Evolutionary conservation across 2,329 filamentous ascomycete genomes (phyloP), one percentile per base, ranked within the genome.

Genomic region (Fusarium sp.): DNA sequence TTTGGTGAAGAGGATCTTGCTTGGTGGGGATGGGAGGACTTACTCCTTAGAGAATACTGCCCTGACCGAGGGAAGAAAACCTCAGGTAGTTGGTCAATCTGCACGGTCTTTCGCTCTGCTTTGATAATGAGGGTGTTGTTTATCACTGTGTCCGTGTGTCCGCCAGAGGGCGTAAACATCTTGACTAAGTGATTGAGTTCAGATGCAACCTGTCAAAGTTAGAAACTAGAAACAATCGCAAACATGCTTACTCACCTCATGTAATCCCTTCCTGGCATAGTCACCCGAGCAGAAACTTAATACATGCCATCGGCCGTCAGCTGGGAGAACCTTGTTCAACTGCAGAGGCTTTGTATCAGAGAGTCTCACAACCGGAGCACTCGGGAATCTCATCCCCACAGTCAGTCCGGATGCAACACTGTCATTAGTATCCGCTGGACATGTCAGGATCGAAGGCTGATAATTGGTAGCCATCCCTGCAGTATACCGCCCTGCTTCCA

Each of bases 261-360:
- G 22, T 19, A 60, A 33, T 15, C 22, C 39, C 3, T 30, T 22
- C 13, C 13, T 27, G 1, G 30, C 20, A 1, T 23, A 8, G 5
- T 23, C n/a, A 17, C 40, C 32, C 7, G 59, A 59, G 5, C 52
- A 56, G 44, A 73, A 73, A 0, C 60, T 60, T 5, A 73, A 5
- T 20, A 73, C 3, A 10, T 72, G 69, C 71, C 71, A 73, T 7
- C 64, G 53, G 0, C 71, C 71, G 54, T 73, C 67, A 1, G 71
- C 53, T 1, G 56, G 37, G 2, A 73, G 56, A 2, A 25, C 61
- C 1, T 40, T 46, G 15, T 54, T 57, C 8, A 73, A 0, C 1
- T 73, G 64, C n/a, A 73, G 49, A 1, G 61, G 69, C 4, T 71
- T 67, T 13, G 71, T 46, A 45, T 73, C 71, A 4, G 61, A 73